A percentile compares a stretch with the other conserved stretches of the same genome.
These are phyloP conservation scores for Elsinoe necatrix DNA, from an alignment of 2,329 filamentous ascomycete species.

Conservation along the genomic window DNA sequence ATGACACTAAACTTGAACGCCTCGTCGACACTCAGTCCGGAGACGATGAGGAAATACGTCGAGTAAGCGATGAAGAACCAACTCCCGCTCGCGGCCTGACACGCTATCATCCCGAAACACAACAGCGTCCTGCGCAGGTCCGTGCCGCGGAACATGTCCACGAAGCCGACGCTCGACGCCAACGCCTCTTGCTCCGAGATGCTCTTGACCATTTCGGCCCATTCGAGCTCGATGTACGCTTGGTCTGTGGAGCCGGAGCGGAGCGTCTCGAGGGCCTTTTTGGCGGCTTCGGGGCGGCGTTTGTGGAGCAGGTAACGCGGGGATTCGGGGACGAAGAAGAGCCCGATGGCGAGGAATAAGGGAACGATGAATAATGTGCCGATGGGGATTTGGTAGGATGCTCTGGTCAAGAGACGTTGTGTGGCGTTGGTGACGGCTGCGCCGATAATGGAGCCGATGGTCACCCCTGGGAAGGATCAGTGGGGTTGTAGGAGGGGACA, in stretches of 20 bases:
- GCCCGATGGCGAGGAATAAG: constrained; percentile 36
- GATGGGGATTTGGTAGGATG: constrained; percentile 40
- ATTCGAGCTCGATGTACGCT: constrained; percentile 10
- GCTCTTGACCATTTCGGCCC: constrained; percentile 25
- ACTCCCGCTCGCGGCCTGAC: constrained; percentile 28
- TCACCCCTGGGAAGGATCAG: constrained; percentile 29
- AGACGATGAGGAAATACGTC: constrained; percentile 53
- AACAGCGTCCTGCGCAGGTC: constrained; percentile 29
- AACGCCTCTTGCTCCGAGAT: constrained; percentile 28
- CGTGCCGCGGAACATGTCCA: constrained; percentile 32
- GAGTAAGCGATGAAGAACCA: constrained; percentile 39
- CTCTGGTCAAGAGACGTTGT: constrained; percentile 23
- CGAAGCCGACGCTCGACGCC: constrained; percentile 24
- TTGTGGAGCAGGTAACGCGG: constrained; percentile 34
- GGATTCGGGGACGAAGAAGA: constrained; percentile 33
- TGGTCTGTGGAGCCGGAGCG: neutral
- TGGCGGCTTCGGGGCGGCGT: constrained; percentile 2
- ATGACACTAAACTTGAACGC: constrained; percentile 46
- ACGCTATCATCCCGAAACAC: constrained; percentile 26
- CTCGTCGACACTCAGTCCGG: constrained; percentile 27
- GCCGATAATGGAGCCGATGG: constrained; percentile 38
- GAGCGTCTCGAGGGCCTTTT: constrained; percentile 8
- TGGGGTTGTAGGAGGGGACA: constrained; percentile 40
- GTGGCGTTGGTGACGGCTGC: constrained; percentile 45
- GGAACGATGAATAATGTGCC: constrained; percentile 48